phyloP scores from a whole-genome alignment of 495 filamentous ascomycete genomes.

The Sporormia fimetaria region DNA sequence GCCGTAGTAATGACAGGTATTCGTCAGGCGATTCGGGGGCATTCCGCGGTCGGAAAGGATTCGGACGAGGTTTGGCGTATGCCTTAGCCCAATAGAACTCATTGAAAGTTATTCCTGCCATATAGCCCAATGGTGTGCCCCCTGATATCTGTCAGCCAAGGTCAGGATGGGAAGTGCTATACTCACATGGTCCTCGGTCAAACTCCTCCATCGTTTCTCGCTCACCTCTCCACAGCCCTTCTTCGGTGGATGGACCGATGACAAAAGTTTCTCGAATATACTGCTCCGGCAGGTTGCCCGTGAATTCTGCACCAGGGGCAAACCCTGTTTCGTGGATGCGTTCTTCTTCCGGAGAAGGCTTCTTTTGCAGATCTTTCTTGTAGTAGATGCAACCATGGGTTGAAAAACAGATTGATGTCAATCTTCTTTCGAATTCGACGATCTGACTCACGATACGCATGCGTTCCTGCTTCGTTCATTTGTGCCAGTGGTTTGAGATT shows the following conservation, averaged over 20 bases:
- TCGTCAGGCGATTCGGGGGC: too few species aligned
- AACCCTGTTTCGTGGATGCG: slow-evolving; percentile 1
- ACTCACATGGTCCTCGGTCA: slow-evolving; percentile 9
- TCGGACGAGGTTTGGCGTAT: slow-evolving; percentile 27
- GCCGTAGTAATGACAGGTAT: too few species aligned
- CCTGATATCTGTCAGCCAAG: slow-evolving; percentile 3
- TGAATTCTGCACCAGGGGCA: too few species aligned
- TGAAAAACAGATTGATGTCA: slow-evolving; percentile 30
- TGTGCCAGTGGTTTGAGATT: slow-evolving; percentile 3
- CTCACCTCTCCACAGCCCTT: slow-evolving; percentile 3
- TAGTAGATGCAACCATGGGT: slow-evolving; percentile 36
- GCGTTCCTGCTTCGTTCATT: slow-evolving; percentile 30
- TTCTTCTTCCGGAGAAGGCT: slow-evolving; percentile 3
- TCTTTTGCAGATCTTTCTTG: slow-evolving; percentile 31
- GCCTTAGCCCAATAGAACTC: slow-evolving; percentile 5
- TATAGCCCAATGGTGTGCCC: slow-evolving; percentile 4
- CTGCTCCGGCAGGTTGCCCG: background rate
- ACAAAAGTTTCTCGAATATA: background rate
- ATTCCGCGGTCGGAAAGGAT: too few species aligned
- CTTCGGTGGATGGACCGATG: slow-evolving; percentile 2
- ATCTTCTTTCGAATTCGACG: slow-evolving; percentile 34
- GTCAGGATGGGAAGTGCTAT: background rate
- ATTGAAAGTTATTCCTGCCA: slow-evolving; percentile 6
- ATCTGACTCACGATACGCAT: slow-evolving; percentile 31
- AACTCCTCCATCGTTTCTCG: slow-evolving; percentile 5